A percentile compares a stretch with the other conserved stretches of the same genome.
These are phyloP conservation scores for Xylariales sp. DNA, from an alignment of 2,329 filamentous ascomycete genomes.

Conservation along the genomic window DNA sequence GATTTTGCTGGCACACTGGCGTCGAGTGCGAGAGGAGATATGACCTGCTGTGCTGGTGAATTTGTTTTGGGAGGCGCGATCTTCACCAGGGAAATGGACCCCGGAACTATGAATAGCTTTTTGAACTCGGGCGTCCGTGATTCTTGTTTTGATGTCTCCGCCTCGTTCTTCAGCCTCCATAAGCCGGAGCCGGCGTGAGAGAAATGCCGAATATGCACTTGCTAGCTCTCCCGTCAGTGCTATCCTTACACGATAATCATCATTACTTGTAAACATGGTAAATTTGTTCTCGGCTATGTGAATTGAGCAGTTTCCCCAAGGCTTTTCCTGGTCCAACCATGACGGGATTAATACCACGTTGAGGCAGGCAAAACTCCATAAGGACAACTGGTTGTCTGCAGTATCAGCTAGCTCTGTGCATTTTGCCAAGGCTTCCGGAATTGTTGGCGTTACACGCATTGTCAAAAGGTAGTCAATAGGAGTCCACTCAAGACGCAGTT, in stretches of 20 bases:
- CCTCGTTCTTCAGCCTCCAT: neutral
- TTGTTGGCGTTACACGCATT: neutral
- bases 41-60: neutral
- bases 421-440: too few species aligned
- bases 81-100: conserved; percentile 3
- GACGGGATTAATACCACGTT: too few species aligned
- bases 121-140: neutral
- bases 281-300: neutral
- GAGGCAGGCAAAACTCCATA: too few species aligned
- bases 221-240: neutral
- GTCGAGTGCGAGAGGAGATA: neutral
- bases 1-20: neutral
- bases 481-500: neutral
- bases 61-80: neutral
- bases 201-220: neutral
- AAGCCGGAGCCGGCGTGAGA: too few species aligned
- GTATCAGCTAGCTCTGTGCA: too few species aligned
- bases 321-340: neutral
- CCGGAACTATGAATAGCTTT: neutral
- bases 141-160: neutral
- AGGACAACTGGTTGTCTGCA: too few species aligned
- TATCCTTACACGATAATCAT: neutral
- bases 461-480: too few species aligned
- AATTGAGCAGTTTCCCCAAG: neutral
- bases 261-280: neutral